Base-by-base conservation (phyloP, 2,329 filamentous ascomycete species). In the Aspergillus latus region DNA sequence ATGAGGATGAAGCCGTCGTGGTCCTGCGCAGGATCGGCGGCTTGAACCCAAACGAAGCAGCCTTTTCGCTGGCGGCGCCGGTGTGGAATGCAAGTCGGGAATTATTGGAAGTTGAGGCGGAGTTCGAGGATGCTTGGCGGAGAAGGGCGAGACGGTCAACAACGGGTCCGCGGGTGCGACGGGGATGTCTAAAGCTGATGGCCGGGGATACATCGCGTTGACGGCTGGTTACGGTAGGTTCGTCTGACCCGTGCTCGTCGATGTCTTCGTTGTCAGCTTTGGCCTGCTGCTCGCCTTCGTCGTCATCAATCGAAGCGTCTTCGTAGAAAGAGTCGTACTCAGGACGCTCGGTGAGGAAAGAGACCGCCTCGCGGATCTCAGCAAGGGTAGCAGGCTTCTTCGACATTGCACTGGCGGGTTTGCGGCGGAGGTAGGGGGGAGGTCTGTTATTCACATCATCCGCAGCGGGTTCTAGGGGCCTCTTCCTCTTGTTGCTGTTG, bases 291-390 rank as follows among this genome's bases (percentile, higher is more conserved):
- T 85, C 83, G 62, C 82, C 77, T 52, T 71, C 70, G 8, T 77
- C 77, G 9, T 74, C 74, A n/a, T 82, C 79, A 9, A 72, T 50
- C 2, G 77, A 79, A 6, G 78, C 78, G 42, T 83, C 81, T 39
- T 79, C 80, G 3, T 81, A 79, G 57, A 79, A 79, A n/a, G 80
- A 82, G 29, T 80, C 79, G 47, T 77, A 79, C 45, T 80, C 74
- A n/a, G 79, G 79, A 39, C 84, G 82, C 50, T 96, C 92, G 13
- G 96, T 86, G 9, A 97, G 81, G 71, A 88, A 89, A 4, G 90
- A 95, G 5, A 97, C 78, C 0, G 89, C 90, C 70, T 93, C 85
- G 55, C 91, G 86, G 60, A 97, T 88, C 67, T 97, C 90, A 29
- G 86, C 85, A 8, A 96, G 78, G 15, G 87, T 89, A 4, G 87